Conservation (phyloP, 371 early-diverging fungal species). For the Blakeslea trispora region DNA sequence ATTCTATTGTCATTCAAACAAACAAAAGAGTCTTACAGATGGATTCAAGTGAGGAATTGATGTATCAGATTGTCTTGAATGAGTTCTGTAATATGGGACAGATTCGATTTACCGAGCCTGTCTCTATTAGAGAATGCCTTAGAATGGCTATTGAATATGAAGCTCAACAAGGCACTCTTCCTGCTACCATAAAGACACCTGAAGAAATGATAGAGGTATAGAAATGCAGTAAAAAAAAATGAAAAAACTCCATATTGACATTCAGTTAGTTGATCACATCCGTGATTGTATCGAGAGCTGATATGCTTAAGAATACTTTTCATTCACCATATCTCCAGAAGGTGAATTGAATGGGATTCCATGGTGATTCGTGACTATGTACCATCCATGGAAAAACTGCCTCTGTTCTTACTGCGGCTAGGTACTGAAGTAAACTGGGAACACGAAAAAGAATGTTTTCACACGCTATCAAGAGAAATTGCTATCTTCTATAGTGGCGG, state of each 20-base stretch:
- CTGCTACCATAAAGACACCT: constrained; percentile 43
- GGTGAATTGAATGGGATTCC: constrained; percentile 75
- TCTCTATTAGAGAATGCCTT: constrained; percentile 68
- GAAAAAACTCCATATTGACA: no score
- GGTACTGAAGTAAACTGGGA: constrained; percentile 87
- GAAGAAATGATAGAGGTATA: constrained; percentile 56
- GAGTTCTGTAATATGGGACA: constrained; percentile 88
- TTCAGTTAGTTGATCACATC: constrained; percentile 61
- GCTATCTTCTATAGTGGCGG: constrained; percentile 79
- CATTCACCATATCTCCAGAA: constrained; percentile 62
- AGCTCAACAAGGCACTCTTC: constrained; percentile 6
- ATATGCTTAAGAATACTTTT: constrained; percentile 91
- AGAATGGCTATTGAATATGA: constrained; percentile 64
- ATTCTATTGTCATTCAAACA: no score
- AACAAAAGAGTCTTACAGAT: no score
- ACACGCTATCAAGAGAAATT: constrained; percentile 67
- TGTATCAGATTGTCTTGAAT: constrained; percentile 81
- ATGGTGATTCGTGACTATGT: constrained; percentile 74
- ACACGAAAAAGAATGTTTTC: constrained; percentile 79
- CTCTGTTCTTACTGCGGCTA: constrained; percentile 77
- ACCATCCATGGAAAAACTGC: constrained; percentile 83
- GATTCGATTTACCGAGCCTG: constrained; percentile 62
- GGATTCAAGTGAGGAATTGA: constrained; percentile 83
- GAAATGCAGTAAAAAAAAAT: no score
- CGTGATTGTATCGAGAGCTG: constrained; percentile 56